phyloP scores from a whole-genome alignment of 2,329 filamentous ascomycete species.

The Cytospora leucostoma region DNA sequence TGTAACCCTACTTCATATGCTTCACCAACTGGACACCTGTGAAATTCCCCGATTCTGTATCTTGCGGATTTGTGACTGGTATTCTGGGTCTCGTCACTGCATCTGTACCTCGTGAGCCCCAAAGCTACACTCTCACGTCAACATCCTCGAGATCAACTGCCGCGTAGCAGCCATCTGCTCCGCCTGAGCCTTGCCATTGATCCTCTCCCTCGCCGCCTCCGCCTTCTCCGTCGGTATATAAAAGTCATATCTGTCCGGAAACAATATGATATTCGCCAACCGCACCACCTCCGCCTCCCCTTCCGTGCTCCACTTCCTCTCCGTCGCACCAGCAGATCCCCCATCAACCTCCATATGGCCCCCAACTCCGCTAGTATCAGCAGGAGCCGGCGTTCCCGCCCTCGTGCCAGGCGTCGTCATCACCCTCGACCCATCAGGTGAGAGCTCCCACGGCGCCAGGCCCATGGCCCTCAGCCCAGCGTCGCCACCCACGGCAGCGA shows the following conservation, averaged over 20 bases:
- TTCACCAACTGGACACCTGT: too few species aligned
- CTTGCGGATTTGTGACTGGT: too few species aligned
- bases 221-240: constrained; percentile 44
- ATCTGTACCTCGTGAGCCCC: not conserved
- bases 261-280: constrained; percentile 58
- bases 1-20: too few species aligned
- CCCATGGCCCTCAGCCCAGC: constrained; percentile 60
- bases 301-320: constrained; percentile 34
- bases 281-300: constrained; percentile 55
- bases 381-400: constrained; percentile 34
- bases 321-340: constrained; percentile 29
- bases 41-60: too few species aligned
- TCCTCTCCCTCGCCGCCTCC: constrained; percentile 13
- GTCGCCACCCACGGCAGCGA: constrained; percentile 51
- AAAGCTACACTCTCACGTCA: constrained; percentile 11
- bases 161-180: constrained; percentile 28
- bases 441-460: constrained; percentile 51
- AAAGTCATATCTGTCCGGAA: constrained; percentile 54
- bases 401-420: constrained; percentile 38
- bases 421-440: constrained; percentile 36
- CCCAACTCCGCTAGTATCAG: constrained; percentile 29
- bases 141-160: constrained; percentile 26
- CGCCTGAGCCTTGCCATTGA: constrained; percentile 25
- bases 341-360: constrained; percentile 34
- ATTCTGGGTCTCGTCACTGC: too few species aligned